These are phyloP conservation scores for Penicillium sp. DNA, from an alignment of 2,329 filamentous ascomycete species.

Conservation along the genomic window DNA sequence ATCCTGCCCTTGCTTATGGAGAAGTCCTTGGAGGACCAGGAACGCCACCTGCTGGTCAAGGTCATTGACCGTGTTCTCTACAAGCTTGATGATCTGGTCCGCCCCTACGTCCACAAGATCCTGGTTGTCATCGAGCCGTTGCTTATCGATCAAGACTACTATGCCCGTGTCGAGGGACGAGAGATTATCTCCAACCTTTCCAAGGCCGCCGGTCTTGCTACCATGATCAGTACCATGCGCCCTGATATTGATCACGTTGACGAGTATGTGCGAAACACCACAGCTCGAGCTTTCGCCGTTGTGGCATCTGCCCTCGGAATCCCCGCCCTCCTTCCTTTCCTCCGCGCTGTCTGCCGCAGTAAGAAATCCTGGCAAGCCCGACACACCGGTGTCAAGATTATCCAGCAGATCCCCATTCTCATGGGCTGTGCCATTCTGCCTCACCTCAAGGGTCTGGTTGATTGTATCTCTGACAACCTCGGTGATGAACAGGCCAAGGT, in stretches of 20 bases:
- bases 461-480: constrained; percentile 92
- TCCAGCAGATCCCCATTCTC: constrained; percentile 96
- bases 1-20: constrained; percentile 97
- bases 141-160: constrained; percentile 99
- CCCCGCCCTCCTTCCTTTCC: constrained; percentile 88
- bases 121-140: constrained; percentile 98
- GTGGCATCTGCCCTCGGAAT: constrained; percentile 96
- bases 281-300: constrained; percentile 92
- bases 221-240: constrained; percentile 99
- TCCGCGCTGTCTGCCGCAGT: constrained; percentile 92
- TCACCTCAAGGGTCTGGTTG: constrained; percentile 91
- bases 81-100: constrained; percentile 94
- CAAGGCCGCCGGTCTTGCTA: constrained; percentile 93
- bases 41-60: constrained; percentile 96
- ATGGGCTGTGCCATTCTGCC: constrained; percentile 98
- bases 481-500: constrained; percentile 99
- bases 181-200: constrained; percentile 98
- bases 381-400: constrained; percentile 98
- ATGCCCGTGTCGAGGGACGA: constrained; percentile 94
- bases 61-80: constrained; percentile 98
- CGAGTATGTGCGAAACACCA: constrained; percentile 98
- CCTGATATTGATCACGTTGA: constrained; percentile 98
- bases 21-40: constrained; percentile 95
- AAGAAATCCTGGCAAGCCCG: constrained; percentile 99
- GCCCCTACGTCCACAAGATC: constrained; percentile 97